Percentiles rank a stretch among this genome's conserved stretches.
Conservation (phyloP, 768 basidiomycete genomes). For the Rhodotorula diobovata region DNA sequence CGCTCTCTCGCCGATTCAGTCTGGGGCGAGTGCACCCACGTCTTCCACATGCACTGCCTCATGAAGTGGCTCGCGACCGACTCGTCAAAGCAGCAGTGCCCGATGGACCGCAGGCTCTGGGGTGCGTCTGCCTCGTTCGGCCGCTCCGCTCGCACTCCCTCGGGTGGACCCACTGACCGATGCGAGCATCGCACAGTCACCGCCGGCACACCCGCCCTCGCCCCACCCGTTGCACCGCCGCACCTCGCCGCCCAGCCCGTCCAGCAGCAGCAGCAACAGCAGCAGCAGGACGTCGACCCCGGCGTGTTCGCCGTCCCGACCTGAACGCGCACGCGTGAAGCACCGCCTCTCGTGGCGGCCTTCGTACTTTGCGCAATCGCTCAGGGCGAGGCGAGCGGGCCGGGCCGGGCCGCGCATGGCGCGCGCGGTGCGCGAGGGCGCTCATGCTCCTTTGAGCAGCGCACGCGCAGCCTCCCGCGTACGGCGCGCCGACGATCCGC, state of each 20-base stretch:
- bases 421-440: no score
- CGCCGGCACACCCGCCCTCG: not conserved
- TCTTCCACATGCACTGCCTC: conserved; percentile 98
- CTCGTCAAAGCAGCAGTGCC: conserved; percentile 87
- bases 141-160: not conserved
- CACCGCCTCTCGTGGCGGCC: no score
- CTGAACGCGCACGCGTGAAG: no score
- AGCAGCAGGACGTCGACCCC: not conserved
- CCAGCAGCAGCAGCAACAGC: not conserved
- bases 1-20: conserved; percentile 53
- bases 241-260: not conserved
- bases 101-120: conserved; percentile 95
- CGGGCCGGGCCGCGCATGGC: no score
- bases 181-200: conserved; percentile 13
- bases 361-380: no score
- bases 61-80: conserved; percentile 89
- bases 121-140: conserved; percentile 32
- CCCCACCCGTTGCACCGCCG: not conserved
- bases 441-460: no score
- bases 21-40: conserved; percentile 95
- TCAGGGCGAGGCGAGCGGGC: no score
- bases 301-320: not conserved
- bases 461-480: no score
- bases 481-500: no score
- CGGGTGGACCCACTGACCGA: no score